Base-by-base conservation (phyloP, 1,284 basidiomycete genomes). In the Rhodotorula sp. region DNA sequence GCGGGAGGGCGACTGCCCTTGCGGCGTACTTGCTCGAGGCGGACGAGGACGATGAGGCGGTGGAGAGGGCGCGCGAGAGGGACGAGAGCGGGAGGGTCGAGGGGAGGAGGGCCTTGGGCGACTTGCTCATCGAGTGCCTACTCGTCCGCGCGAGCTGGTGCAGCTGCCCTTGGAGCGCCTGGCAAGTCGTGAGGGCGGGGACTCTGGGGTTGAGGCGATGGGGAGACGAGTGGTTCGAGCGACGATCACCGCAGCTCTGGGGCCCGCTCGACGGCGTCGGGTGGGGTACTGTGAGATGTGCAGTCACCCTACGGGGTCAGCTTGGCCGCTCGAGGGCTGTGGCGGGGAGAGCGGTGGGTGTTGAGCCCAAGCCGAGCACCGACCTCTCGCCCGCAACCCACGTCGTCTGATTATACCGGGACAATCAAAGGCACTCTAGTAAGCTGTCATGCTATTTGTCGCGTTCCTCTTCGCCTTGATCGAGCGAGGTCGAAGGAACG, bases 41-140 rank as follows among this genome's bases (percentile, higher is more conserved):
- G 15, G 50, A 21, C 34, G 27, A 13, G 36, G 55, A 57, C 50
- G 64, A 54, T 34, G 46, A 59, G 25, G 54, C 32, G 50, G 62
- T 53, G 37, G 64, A 55, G 56, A 65, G 67, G 22, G 70, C 67
- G 54, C 68, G 65, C 27, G 63, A 64, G 59, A 73, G 56, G 29
- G 67, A 66, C 50, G 72, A 66, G 51, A 76, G 64, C 34, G 72
- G 60, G 37, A 76, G 65, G 21, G 67, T 67, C 22, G 74, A 72
- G 2, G 74, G 69, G 48, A 76, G 61, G 48, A 76, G 65, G 22
- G 64, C 58, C 41, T 74, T 71, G 19, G 72, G 69, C 25, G 69
- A 69, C 55, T 71, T 71, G 59, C 58, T 65, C 68, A 53, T 59
- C 15, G 25, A 25, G 22, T 25, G 8, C 25, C 36, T 13, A 22